phyloP scores from a whole-genome alignment of 495 filamentous ascomycete species.

The Neurospora pannonica region DNA sequence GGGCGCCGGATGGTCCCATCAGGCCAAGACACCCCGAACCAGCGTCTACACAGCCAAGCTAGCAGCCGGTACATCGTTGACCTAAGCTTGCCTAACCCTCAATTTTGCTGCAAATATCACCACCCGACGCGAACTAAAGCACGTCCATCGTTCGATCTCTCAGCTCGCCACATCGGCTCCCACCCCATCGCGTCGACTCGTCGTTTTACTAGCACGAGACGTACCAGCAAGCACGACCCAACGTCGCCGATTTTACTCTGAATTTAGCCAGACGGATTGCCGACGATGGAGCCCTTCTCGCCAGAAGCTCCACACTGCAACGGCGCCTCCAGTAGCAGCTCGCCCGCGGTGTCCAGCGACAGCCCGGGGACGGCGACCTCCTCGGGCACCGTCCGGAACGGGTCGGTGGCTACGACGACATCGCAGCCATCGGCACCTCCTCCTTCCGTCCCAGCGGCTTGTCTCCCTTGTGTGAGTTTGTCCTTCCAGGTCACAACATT shows the following conservation, averaged over 20 bases:
- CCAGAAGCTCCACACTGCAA: conserved; percentile 23
- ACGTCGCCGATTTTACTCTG: neutral
- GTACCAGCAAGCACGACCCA: neutral
- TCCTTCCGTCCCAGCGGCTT: conserved; percentile 37
- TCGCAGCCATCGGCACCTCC: conserved; percentile 22
- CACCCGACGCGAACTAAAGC: neutral
- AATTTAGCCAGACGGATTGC: conserved; percentile 9
- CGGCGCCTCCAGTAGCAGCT: conserved; percentile 20
- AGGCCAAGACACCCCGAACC: neutral
- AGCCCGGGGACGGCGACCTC: conserved; percentile 25
- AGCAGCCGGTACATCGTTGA: neutral
- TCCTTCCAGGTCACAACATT: conserved; percentile 4
- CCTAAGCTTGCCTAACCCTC: neutral
- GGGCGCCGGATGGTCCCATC: neutral
- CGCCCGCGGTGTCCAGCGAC: conserved; percentile 22
- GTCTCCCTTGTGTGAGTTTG: conserved; percentile 39
- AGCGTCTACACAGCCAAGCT: neutral
- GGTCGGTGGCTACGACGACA: conserved; percentile 19
- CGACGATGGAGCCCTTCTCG: conserved; percentile 25
- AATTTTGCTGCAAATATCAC: neutral
- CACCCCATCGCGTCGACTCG: neutral
- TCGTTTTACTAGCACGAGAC: neutral
- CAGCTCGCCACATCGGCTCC: neutral
- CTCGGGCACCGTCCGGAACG: conserved; percentile 7
- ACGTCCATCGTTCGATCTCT: neutral